phyloP scores from a whole-genome alignment of 495 filamentous ascomycete species.

The Daldinia vernicosa region DNA sequence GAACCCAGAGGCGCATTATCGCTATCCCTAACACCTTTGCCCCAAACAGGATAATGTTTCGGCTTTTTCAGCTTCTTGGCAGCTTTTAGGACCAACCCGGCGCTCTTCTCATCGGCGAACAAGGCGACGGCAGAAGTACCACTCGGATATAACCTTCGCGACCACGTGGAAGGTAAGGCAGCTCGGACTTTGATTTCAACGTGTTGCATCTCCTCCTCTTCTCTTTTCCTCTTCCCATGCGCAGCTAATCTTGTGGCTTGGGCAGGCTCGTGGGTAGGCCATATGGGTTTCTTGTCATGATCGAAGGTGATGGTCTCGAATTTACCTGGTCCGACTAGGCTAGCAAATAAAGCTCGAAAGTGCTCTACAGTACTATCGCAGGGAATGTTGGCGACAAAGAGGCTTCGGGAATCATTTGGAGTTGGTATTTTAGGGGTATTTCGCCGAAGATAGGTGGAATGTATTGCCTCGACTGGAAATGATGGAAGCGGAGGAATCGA shows the following conservation, averaged over 20 bases:
- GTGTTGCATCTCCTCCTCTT: conserved; percentile 59
- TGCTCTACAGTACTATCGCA: conserved; percentile 82
- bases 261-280: conserved; percentile 48
- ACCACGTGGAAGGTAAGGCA: conserved; percentile 75
- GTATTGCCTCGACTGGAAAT: conserved; percentile 66
- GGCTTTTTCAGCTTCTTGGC: conserved; percentile 68
- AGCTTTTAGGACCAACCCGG: conserved; percentile 76
- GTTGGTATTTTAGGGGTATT: conserved; percentile 82
- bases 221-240: conserved; percentile 75
- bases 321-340: conserved; percentile 73
- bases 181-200: conserved; percentile 61
- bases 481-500: conserved; percentile 69
- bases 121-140: conserved; percentile 81
- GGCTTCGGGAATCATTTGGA: conserved; percentile 72
- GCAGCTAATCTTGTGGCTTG: conserved; percentile 54
- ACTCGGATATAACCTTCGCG: conserved; percentile 72
- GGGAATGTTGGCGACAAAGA: conserved; percentile 90
- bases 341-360: conserved; percentile 75
- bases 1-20: conserved; percentile 66
- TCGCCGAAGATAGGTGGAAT: conserved; percentile 86
- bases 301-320: conserved; percentile 82
- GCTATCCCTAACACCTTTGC: conserved; percentile 63
- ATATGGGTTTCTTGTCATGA: conserved; percentile 49
- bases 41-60: conserved; percentile 69
- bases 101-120: conserved; percentile 82